Evolutionary conservation across 768 basidiomycete species (phyloP).

Genomic region (Tulasnella sp.): DNA sequence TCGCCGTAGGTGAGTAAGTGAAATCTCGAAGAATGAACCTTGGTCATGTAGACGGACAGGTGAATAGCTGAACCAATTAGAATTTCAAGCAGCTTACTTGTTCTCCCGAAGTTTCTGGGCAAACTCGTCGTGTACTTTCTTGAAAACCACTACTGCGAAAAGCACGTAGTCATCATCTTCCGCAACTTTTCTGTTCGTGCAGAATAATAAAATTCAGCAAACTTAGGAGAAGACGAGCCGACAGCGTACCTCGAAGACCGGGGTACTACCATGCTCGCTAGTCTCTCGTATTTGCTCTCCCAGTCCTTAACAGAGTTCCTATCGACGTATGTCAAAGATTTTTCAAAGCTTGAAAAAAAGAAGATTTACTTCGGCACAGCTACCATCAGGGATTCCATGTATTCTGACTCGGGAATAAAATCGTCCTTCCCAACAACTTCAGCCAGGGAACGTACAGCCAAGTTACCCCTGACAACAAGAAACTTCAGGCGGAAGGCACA

Average conservation of each 20-base stretch:
- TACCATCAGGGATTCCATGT: slow-evolving; percentile 82
- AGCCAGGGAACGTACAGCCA: slow-evolving; percentile 78
- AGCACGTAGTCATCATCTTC: slow-evolving; percentile 85
- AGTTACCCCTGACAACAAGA: slow-evolving; percentile 59
- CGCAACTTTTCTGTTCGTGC: slow-evolving; percentile 45
- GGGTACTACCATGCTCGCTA: slow-evolving; percentile 85
- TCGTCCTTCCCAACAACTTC: slow-evolving; percentile 76
- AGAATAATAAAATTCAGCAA: background rate
- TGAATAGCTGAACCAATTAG: background rate
- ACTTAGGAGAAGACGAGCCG: background rate
- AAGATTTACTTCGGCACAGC: slow-evolving; percentile 76
- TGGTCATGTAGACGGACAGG: background rate
- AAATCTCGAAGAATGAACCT: slow-evolving; percentile 97
- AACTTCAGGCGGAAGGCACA: background rate
- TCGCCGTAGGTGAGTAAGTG: slow-evolving; percentile 69
- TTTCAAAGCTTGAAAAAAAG: background rate
- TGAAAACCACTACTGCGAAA: slow-evolving; percentile 80
- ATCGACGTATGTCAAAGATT: slow-evolving; percentile 4
- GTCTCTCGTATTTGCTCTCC: slow-evolving; percentile 77
- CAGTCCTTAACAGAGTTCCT: slow-evolving; percentile 80
- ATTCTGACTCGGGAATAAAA: slow-evolving; percentile 83
- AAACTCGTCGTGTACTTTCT: slow-evolving; percentile 84
- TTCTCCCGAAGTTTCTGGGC: slow-evolving; percentile 88
- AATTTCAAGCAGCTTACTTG: slow-evolving; percentile 44
- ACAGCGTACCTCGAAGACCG: slow-evolving; percentile 67